A percentile compares a stretch with the other conserved stretches of the same genome.
Evolutionary conservation across 345 rosid species (phyloP).

Genomic region (Excoecaria cochinchinensis): DNA sequence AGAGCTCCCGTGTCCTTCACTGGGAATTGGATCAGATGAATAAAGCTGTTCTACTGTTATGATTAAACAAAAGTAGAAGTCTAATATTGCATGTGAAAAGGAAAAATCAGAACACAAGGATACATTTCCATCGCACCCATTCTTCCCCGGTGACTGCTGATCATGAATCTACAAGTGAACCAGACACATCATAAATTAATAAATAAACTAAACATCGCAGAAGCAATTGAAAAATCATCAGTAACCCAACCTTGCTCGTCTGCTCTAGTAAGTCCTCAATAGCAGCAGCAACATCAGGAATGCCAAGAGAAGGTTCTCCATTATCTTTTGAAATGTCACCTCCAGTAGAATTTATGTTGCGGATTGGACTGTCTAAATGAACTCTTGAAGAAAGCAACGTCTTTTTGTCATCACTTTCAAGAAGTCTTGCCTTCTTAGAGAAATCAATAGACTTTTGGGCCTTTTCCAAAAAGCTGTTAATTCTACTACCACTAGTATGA

Average conservation of each 20-base stretch:
- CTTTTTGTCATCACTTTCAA: conserved; percentile 38
- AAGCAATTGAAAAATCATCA: conserved; percentile 1
- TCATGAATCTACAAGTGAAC: conserved; percentile 63
- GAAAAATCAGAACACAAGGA: conserved; percentile 39
- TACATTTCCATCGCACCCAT: conserved; percentile 53
- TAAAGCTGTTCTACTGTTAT: conserved; percentile 54
- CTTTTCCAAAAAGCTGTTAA: conserved; percentile 32
- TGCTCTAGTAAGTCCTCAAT: conserved; percentile 93
- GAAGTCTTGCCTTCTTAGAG: conserved; percentile 58
- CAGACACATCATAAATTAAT: conserved; percentile 27
- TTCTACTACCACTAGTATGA: conserved; percentile 32
- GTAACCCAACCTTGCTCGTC: conserved; percentile 66
- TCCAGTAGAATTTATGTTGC: conserved; percentile 33
- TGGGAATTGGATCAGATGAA: conserved; percentile 39
- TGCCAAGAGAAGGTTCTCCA: conserved; percentile 48
- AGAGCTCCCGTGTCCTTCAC: conserved; percentile 47
- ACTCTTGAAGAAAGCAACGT: conserved; percentile 38
- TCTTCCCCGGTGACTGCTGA: conserved; percentile 56
- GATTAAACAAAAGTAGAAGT: conserved; percentile 35
- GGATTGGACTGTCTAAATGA: conserved; percentile 28
- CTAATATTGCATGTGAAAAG: neutral
- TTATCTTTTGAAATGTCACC: conserved; percentile 32
- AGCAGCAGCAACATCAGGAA: conserved; percentile 87
- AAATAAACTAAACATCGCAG: conserved; percentile 10
- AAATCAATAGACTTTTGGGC: conserved; percentile 29